Evolutionary conservation across 1,284 basidiomycete genomes (phyloP).

Genomic region (Melanopsichium pennsylvanicum): DNA sequence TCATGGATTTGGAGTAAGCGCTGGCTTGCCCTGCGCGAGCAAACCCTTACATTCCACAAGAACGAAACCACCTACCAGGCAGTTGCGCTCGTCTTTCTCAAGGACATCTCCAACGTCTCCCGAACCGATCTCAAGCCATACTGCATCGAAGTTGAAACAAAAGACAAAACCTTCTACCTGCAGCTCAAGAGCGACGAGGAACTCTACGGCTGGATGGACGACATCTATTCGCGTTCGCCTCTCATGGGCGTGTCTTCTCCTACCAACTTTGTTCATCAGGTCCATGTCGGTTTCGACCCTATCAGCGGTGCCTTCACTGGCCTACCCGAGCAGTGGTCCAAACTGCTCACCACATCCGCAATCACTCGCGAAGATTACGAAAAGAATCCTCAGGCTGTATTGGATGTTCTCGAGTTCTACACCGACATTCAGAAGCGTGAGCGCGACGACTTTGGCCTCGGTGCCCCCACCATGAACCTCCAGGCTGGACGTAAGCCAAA

Average conservation of each 20-base stretch:
- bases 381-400: slow-evolving; percentile 93
- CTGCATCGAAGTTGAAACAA: slow-evolving; percentile 79
- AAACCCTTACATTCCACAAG: slow-evolving; percentile 84
- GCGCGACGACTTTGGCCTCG: slow-evolving; percentile 73
- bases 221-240: slow-evolving; percentile 89
- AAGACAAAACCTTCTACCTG: slow-evolving; percentile 79
- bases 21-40: slow-evolving; percentile 86
- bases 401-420: slow-evolving; percentile 97
- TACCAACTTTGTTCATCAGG: slow-evolving; percentile 96
- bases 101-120: slow-evolving; percentile 85
- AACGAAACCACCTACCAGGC: slow-evolving; percentile 80
- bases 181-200: slow-evolving; percentile 92
- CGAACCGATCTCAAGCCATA: slow-evolving; percentile 92
- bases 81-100: slow-evolving; percentile 73
- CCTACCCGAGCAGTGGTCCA: slow-evolving; percentile 95
- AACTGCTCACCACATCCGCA: slow-evolving; percentile 90
- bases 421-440: slow-evolving; percentile 96
- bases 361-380: slow-evolving; percentile 98
- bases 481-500: slow-evolving; percentile 55
- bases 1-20: slow-evolving; percentile 92
- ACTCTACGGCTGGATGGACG: slow-evolving; percentile 94
- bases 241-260: slow-evolving; percentile 91
- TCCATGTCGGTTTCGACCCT: slow-evolving; percentile 97
- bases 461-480: slow-evolving; percentile 61
- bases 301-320: slow-evolving; percentile 93